phyloP scores from a whole-genome alignment of 306 rosid genomes.

The Cyamopsis tetragonoloba region DNA sequence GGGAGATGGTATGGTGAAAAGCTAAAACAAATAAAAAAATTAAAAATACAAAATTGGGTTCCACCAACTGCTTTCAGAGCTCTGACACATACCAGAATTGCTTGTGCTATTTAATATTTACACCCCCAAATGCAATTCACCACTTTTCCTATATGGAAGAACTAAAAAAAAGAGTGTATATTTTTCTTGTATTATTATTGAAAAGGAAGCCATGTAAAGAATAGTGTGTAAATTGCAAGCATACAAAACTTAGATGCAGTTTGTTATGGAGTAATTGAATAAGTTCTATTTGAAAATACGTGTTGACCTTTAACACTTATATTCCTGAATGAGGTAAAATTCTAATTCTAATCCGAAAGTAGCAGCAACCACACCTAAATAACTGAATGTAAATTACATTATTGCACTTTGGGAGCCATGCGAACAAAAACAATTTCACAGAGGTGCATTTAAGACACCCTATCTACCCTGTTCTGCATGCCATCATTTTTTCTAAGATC shows the following conservation, averaged over 20 bases:
- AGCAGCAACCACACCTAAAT: too few relatives aligned
- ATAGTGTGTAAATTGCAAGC: too few relatives aligned
- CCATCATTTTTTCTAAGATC: constrained; percentile 35
- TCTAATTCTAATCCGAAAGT: too few relatives aligned
- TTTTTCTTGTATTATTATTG: not conserved
- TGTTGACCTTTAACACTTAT: too few relatives aligned
- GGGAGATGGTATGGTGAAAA: constrained; percentile 29
- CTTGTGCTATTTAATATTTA: not conserved
- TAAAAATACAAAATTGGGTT: constrained; percentile 26
- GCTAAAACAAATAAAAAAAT: too few relatives aligned
- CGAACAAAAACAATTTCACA: not conserved
- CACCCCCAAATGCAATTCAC: not conserved
- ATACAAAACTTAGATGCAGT: too few relatives aligned
- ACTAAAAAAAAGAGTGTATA: not conserved
- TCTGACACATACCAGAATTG: constrained; percentile 26
- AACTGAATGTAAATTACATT: not conserved
- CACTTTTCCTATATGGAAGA: not conserved
- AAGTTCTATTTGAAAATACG: too few relatives aligned
- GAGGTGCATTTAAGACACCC: constrained; percentile 40
- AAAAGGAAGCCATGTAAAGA: not conserved
- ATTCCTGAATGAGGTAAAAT: too few relatives aligned
- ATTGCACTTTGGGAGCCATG: constrained; percentile 20
- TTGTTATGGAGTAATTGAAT: too few relatives aligned
- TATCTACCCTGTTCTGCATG: constrained; percentile 44
- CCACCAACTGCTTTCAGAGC: constrained; percentile 25